Evolutionary conservation across 768 basidiomycete species (phyloP), one percentile per base, ranked within the genome.

Genomic region (Podaxis carcinomalis): DNA sequence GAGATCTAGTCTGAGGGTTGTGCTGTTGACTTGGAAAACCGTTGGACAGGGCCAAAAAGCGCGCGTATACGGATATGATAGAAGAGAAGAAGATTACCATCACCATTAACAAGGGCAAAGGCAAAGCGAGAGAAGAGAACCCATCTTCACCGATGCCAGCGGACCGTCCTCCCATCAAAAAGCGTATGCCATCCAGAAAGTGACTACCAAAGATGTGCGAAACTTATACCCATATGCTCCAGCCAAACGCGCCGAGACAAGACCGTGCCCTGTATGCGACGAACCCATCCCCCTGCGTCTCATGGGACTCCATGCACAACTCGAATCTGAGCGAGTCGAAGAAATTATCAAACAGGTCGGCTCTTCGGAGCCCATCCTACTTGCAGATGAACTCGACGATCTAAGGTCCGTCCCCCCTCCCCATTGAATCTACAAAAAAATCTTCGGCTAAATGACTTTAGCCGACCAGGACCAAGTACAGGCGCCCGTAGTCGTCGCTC

Each of bases 211-310:
- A 14, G 14, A 23, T 13, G 39, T 7, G 39, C 9, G 46, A 28
- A 28, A 21, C 55, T 53, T 27, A 36, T 11, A 36, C 6, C 23
- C 5, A 27, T 42, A 21, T 5, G 23, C 9, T 51, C 10, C 60
- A 90, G 89, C 79, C 3, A 89, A 85, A 70, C 83, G 87, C 47
- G 90, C 87, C 16, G 90, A 92, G 68, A 93, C 89, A 2, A 78
- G 85, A 60, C 76, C 77, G 61, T 93, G 91, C 68, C 92, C 91
- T 1, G 83, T 88, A 40, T 93, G 91, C 72, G 74, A 79, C 13
- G 90, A 93, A 69, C 69, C 69, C 40, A 88, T 93, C 44, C 90
- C 91, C 13, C 68, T 91, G 23, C 85, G 90, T 11, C 78, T 92
- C n/a, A 77, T 93, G 14, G 77, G 77, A 2, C 78, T 75, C 59